Base-by-base conservation (phyloP, 1,284 basidiomycete genomes). In the Tetrapyrgos nigripes region DNA sequence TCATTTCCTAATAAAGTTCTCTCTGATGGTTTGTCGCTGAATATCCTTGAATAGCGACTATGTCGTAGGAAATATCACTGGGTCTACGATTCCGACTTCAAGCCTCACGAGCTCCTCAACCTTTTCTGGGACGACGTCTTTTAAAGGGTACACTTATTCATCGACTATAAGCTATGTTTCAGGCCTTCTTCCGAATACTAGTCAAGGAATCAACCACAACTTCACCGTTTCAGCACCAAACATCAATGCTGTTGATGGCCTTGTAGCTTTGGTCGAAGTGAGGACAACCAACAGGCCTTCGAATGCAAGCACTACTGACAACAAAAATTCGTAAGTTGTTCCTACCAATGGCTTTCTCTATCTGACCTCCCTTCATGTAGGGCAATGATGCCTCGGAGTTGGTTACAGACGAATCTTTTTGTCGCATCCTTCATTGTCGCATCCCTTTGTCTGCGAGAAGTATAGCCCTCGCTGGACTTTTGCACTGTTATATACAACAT, bases 201-300 rank as follows among this genome's bases (percentile, higher is more conserved):
- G 85, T 58, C 71, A 80, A 9, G 90, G 86, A 4, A 86, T 98
- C 67, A 97, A 97, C 70, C 94, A 95, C 72, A 84, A 83, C 61
- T 51, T 79, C 40, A 83, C 78, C 27, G 92, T 97, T 3, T 24
- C 5, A 81, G 78, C 21, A 74, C 80, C 10, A 70, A 87, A 85
- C 2, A 67, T 76, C 14, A 87, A 86, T 52, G 87, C 94, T 0
- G 82, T 89, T 4, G 96, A 98, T 70, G 96, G 96, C 0, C 78
- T 95, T 4, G 89, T 97, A 0, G 94, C 93, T 0, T 78, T 98
- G 1, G 67, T 97, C 64, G 88, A 87, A 0, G 90, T 96, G 50
- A 85, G 82, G 67, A 87, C 96, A 44, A 81, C 84, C 1, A 70
- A 62, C 33, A 66, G 68, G 26, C 85, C 87, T 13, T 27, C 31